These are phyloP conservation scores for Aspergillus kassunensis DNA, from an alignment of 495 filamentous ascomycete genomes.

Conservation along the genomic window DNA sequence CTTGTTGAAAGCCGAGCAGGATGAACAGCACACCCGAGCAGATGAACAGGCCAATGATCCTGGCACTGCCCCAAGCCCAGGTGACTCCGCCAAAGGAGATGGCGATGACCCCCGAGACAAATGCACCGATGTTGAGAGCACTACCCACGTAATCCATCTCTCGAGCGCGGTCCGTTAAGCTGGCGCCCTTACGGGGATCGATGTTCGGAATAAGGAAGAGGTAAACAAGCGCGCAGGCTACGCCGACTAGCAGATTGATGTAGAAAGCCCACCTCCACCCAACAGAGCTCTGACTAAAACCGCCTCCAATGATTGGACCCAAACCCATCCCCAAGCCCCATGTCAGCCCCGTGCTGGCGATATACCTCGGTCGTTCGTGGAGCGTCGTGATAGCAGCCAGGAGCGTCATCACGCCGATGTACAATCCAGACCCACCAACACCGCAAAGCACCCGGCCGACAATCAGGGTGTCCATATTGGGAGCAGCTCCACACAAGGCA, in stretches of 20 bases:
- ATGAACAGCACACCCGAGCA: constrained; percentile 44
- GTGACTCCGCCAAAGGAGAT: constrained; percentile 30
- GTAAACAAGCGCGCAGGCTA: constrained; percentile 48
- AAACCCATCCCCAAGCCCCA: constrained; percentile 48
- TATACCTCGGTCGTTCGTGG: constrained; percentile 42
- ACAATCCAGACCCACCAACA: constrained; percentile 48
- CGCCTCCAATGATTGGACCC: constrained; percentile 39
- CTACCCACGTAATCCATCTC: constrained; percentile 30
- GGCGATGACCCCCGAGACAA: constrained; percentile 21
- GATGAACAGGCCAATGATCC: constrained; percentile 24
- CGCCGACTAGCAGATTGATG: constrained; percentile 57
- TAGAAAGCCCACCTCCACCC: constrained; percentile 44
- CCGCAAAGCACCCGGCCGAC: constrained; percentile 41
- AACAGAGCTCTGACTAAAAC: constrained; percentile 28
- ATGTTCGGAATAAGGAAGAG: constrained; percentile 49
- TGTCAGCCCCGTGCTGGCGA: constrained; percentile 16
- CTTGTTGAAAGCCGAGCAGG: constrained; percentile 45
- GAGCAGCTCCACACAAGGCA: constrained; percentile 50
- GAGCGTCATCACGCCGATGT: constrained; percentile 44
- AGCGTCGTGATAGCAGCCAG: constrained; percentile 40
- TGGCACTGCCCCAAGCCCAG: constrained; percentile 26
- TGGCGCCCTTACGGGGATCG: constrained; percentile 39
- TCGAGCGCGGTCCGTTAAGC: constrained; percentile 5
- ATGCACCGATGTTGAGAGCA: constrained; percentile 21
- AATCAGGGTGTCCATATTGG: constrained; percentile 44